Evolutionary conservation across 108 stramenopile genomes (phyloP).

Genomic region (Skeletonema costatum): DNA sequence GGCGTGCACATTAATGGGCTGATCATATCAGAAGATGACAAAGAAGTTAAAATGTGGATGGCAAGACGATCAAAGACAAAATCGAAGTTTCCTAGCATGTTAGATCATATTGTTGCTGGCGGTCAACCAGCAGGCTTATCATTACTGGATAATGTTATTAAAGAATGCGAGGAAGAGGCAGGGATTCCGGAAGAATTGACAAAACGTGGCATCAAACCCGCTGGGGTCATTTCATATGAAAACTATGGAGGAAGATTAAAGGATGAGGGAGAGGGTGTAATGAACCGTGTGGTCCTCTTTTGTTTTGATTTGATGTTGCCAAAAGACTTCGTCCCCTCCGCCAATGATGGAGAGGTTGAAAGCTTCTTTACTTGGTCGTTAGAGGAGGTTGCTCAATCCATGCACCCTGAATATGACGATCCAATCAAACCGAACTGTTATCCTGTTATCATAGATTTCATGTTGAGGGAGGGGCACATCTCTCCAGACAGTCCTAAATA

Average conservation of each 20-base stretch:
- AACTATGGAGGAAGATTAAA: constrained; percentile 27
- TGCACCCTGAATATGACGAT: constrained; percentile 61
- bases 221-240: constrained; percentile 83
- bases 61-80: constrained; percentile 79
- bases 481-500: constrained; percentile 78
- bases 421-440: constrained; percentile 94
- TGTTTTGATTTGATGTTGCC: constrained; percentile 86
- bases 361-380: constrained; percentile 78
- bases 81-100: constrained; percentile 81
- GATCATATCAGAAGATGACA: constrained; percentile 30
- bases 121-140: constrained; percentile 80
- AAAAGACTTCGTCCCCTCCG: constrained; percentile 65
- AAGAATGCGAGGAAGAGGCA: constrained; percentile 92
- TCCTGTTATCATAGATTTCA: constrained; percentile 81
- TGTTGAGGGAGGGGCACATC: constrained; percentile 61
- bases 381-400: constrained; percentile 59
- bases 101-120: constrained; percentile 94
- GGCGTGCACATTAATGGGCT: constrained; percentile 85
- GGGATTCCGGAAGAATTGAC: constrained; percentile 71
- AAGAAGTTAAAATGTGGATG: constrained; percentile 81
- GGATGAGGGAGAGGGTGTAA: constrained; percentile 39
- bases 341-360: constrained; percentile 91
- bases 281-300: constrained; percentile 77
- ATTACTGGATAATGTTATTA: constrained; percentile 86
- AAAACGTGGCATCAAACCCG: constrained; percentile 44